phyloP scores from a whole-genome alignment of 441 rosid genomes.

The Pelargonium fulgidum region DNA sequence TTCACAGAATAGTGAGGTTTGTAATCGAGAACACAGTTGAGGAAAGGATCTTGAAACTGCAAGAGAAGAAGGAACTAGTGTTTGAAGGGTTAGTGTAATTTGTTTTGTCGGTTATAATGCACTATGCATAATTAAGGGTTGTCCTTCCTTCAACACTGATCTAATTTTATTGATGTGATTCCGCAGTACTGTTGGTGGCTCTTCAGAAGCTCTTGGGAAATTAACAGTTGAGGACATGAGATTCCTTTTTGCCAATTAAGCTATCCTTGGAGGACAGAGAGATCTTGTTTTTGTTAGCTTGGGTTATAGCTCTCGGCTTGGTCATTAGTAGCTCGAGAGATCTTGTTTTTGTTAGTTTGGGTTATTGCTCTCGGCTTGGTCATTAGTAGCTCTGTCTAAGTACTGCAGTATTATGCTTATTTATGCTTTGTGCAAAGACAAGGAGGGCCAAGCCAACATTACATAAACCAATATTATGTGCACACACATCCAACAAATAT shows the following conservation, averaged over 20 bases:
- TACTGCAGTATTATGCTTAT: no score
- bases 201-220: constrained; percentile 73
- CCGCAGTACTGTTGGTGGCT: constrained; percentile 82
- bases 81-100: constrained; percentile 73
- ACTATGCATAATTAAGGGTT: background rate
- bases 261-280: background rate
- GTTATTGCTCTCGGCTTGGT: background rate
- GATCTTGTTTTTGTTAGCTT: background rate
- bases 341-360: background rate
- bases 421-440: no score
- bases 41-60: constrained; percentile 90
- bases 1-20: constrained; percentile 67
- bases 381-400: no score
- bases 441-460: no score
- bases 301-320: background rate
- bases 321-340: background rate
- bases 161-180: constrained; percentile 6
- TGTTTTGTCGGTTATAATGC: background rate
- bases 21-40: constrained; percentile 86
- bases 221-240: constrained; percentile 71
- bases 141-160: no score
- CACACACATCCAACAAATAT: no score
- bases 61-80: constrained; percentile 84
- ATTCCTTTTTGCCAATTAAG: constrained; percentile 52
- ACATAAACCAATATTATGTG: no score